Evolutionary conservation across 352 stramenopile genomes (phyloP), one percentile per base, ranked within the genome.

Genomic region (Phytophthora quininea): DNA sequence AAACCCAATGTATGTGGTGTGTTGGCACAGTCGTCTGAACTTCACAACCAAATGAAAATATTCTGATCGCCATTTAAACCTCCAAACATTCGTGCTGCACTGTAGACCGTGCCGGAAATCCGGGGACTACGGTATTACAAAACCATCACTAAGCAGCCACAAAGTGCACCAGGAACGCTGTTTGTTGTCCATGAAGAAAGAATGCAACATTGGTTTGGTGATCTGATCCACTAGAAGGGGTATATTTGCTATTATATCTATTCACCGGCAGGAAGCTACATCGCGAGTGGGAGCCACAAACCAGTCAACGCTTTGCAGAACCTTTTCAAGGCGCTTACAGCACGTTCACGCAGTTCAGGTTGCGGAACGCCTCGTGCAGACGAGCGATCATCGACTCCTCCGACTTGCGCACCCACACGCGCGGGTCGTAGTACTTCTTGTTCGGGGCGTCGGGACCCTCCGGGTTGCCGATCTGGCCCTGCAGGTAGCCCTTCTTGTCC

Each of bases 341-440:
- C 48, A 88, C 75, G 58, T 82, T 86, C 37, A 77, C 72, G 65
- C 72, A 90, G 81, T 93, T 93, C 56, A 99, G 81, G 78, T 98
- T 97, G 62, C 93, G 89, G 81, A 90, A 98, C 30, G 88, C 93
- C 52, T 95, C 80, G 67, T 96, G 84, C 52, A 98, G 82, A 74
- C 97, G 95, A 57, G 76, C 76, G 52, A 94, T 90, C 97, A 99
- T 99, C 69, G 82, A 76, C 67, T 99, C 94, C 82, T 99, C 96
- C 69, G 93, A 97, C 90, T 98, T 98, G 81, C 96, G 92, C 66
- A 98, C 84, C 96, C 96, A 99, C 74, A 98, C 93, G 74, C 97
- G 95, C 65, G 97, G 97, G 81, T 99, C 97, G 86, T 99, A 99
- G 88, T 98, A 99, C 92, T 99, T 99, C 95, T 99, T 99, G 96